These are phyloP conservation scores for Comarum palustre DNA, from an alignment of 306 rosid species.

Conservation along the genomic window DNA sequence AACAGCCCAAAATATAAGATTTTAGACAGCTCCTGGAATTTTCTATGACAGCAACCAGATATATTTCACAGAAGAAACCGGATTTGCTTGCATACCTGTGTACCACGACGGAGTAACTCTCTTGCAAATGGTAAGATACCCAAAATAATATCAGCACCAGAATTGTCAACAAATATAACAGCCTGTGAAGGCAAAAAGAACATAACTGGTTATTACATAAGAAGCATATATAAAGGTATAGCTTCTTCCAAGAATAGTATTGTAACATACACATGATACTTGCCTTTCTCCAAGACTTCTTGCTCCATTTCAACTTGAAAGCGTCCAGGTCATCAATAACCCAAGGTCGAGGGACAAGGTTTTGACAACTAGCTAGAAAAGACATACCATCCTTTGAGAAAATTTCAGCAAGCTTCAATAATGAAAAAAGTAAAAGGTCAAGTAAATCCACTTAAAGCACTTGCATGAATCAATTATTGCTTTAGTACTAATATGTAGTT, in stretches of 20 bases:
- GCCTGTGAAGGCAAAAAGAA: slow-evolving; percentile 39
- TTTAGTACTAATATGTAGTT: not conserved
- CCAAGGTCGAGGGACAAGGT: slow-evolving; percentile 95
- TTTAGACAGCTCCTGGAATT: slow-evolving; percentile 12
- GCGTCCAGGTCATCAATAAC: slow-evolving; percentile 85
- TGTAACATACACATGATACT: slow-evolving; percentile 26
- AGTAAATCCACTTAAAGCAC: slow-evolving; percentile 3
- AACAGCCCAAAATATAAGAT: not conserved
- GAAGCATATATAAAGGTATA: slow-evolving; percentile 18
- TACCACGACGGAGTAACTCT: slow-evolving; percentile 81
- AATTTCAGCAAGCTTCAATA: slow-evolving; percentile 90
- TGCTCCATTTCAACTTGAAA: slow-evolving; percentile 78
- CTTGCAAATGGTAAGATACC: slow-evolving; percentile 95
- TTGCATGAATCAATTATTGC: not conserved
- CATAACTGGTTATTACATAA: slow-evolving; percentile 28
- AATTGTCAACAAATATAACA: slow-evolving; percentile 89
- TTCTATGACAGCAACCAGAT: not conserved
- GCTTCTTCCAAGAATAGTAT: slow-evolving; percentile 10
- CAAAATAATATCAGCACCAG: slow-evolving; percentile 93
- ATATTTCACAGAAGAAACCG: slow-evolving; percentile 15
- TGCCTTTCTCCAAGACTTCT: slow-evolving; percentile 85
- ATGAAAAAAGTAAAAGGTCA: slow-evolving; percentile 26
- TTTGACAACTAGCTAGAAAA: slow-evolving; percentile 85
- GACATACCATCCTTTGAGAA: slow-evolving; percentile 93
- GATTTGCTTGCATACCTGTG: slow-evolving; percentile 57